These are phyloP conservation scores for Cercospora sp. DNA, from an alignment of 2,329 filamentous ascomycete genomes.

Conservation along the genomic window DNA sequence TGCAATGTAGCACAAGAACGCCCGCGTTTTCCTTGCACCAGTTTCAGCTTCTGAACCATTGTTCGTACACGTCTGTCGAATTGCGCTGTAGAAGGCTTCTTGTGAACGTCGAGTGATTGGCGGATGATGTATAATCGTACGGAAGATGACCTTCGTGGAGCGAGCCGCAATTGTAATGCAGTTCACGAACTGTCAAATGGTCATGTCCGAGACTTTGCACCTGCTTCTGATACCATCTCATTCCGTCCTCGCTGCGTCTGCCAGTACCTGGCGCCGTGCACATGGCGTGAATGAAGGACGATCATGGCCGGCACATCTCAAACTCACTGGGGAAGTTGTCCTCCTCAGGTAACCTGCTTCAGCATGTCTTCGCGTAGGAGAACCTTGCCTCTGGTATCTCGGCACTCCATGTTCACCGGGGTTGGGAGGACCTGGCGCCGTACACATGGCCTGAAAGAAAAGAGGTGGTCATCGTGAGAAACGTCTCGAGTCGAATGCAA, in stretches of 20 bases:
- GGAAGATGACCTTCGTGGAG: background rate
- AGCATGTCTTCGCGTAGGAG: too few species aligned
- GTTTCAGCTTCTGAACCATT: slow-evolving; percentile 6
- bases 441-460: too few species aligned
- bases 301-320: too few species aligned
- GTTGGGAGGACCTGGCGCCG: too few species aligned
- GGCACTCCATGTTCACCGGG: too few species aligned
- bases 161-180: background rate
- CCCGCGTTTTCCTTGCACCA: slow-evolving; percentile 10
- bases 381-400: too few species aligned
- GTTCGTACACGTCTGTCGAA: background rate
- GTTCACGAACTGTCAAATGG: background rate
- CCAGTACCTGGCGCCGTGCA: background rate
- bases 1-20: slow-evolving; percentile 3
- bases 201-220: background rate
- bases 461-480: too few species aligned
- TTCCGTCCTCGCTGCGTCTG: background rate
- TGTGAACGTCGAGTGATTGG: background rate
- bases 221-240: background rate
- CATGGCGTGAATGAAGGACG: too few species aligned
- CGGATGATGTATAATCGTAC: background rate
- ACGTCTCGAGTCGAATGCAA: too few species aligned
- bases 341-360: too few species aligned
- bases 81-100: background rate
- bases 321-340: too few species aligned